Percentiles rank a stretch among this genome's conserved stretches.
Conservation (phyloP, 306 rosid species). For the Argentina anserina region DNA sequence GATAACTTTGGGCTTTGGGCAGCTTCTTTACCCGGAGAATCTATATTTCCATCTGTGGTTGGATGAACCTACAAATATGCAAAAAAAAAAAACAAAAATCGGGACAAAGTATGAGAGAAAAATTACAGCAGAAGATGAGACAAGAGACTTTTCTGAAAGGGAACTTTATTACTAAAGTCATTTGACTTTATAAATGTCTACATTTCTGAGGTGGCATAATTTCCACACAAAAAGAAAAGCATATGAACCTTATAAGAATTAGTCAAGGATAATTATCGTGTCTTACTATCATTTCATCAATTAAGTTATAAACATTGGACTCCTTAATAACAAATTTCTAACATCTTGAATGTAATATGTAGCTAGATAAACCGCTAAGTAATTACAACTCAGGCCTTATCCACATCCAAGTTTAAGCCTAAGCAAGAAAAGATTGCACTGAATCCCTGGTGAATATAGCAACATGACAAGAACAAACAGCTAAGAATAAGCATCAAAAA, state of each 20-base stretch:
- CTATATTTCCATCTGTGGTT: constrained; percentile 52
- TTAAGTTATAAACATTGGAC: not conserved
- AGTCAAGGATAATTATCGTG: not conserved
- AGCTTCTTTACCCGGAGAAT: constrained; percentile 41
- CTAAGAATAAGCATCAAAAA: not conserved
- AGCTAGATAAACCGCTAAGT: too few species aligned
- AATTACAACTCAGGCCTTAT: constrained; percentile 4
- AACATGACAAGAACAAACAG: constrained; percentile 5
- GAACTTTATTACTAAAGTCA: not conserved
- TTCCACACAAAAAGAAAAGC: not conserved
- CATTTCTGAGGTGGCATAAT: not conserved
- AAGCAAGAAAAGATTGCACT: constrained; percentile 4
- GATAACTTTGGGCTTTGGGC: constrained; percentile 48
- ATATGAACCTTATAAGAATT: not conserved
- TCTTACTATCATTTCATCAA: not conserved
- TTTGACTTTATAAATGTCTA: not conserved
- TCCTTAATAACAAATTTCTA: not conserved
- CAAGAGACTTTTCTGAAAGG: not conserved
- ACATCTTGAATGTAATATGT: not conserved
- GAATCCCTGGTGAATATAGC: not conserved
- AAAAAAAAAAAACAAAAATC: too few species aligned
- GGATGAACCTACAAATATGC: constrained; percentile 72
- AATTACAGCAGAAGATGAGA: not conserved
- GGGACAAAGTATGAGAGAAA: not conserved
- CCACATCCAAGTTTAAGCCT: not conserved